Evolutionary conservation across 352 stramenopile species (phyloP).

Genomic region (Phytopythium vexans): DNA sequence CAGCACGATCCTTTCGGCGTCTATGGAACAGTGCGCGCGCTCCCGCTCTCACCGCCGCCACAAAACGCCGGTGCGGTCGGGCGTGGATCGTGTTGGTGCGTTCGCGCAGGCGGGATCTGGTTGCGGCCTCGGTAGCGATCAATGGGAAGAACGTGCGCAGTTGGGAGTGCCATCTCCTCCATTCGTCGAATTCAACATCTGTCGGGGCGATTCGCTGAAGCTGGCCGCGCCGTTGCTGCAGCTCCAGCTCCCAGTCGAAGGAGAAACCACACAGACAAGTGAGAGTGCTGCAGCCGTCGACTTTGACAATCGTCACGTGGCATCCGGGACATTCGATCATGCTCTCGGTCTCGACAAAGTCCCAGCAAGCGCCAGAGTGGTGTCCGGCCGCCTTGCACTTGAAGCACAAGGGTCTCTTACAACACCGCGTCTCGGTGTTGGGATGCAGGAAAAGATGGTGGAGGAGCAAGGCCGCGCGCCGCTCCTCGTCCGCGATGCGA

Average conservation of each 20-base stretch:
- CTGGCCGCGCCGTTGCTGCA: slow-evolving; percentile 45
- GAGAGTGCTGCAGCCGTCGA: slow-evolving; percentile 56
- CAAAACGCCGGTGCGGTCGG: too few species aligned
- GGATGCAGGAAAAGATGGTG: slow-evolving; percentile 40
- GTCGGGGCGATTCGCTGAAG: slow-evolving; percentile 37
- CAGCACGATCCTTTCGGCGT: too few species aligned
- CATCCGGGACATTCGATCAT: slow-evolving; percentile 54
- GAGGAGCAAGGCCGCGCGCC: slow-evolving; percentile 45
- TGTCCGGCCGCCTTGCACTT: slow-evolving; percentile 56
- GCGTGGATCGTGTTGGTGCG: too few species aligned
- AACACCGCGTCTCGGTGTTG: slow-evolving; percentile 47
- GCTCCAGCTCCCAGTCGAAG: slow-evolving; percentile 48
- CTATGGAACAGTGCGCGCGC: too few species aligned
- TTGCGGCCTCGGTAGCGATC: slow-evolving; percentile 10
- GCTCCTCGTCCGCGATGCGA: slow-evolving; percentile 50
- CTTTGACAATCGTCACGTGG: slow-evolving; percentile 56
- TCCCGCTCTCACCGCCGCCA: too few species aligned
- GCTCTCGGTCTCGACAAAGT: slow-evolving; percentile 52
- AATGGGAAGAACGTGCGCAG: slow-evolving; percentile 17
- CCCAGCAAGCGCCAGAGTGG: slow-evolving; percentile 41
- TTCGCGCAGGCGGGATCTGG: too few species aligned
- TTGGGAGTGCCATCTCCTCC: slow-evolving; percentile 23
- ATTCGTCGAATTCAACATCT: slow-evolving; percentile 27
- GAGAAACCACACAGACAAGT: slow-evolving; percentile 47
- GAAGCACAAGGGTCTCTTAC: slow-evolving; percentile 41